phyloP scores from a whole-genome alignment of 495 filamentous ascomycete species.

The Hypomontagnella submonticulosa region DNA sequence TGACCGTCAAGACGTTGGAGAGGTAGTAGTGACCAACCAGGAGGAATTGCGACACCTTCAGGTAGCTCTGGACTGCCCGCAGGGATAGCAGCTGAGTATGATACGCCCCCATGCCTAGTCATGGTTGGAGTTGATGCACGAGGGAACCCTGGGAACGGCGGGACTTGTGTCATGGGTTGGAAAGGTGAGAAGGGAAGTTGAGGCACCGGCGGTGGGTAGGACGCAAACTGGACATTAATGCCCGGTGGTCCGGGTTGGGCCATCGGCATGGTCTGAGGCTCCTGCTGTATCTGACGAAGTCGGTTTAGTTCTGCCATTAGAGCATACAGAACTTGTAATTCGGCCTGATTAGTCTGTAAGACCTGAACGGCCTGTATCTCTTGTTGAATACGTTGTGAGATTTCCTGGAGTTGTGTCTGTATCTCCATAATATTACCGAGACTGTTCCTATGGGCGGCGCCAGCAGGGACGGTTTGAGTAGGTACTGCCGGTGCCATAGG shows the following conservation, averaged over 20 bases:
- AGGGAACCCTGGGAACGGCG: conserved; percentile 30
- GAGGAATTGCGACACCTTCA: conserved; percentile 75
- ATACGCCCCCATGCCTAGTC: conserved; percentile 55
- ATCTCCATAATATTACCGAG: conserved; percentile 50
- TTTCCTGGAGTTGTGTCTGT: conserved; percentile 67
- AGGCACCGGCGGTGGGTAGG: conserved; percentile 28
- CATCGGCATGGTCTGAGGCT: conserved; percentile 15
- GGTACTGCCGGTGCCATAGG: conserved; percentile 40
- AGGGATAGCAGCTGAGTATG: conserved; percentile 61
- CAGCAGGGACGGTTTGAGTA: conserved; percentile 39
- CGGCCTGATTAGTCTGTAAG: conserved; percentile 53
- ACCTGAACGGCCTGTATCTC: conserved; percentile 56
- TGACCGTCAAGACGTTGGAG: conserved; percentile 67
- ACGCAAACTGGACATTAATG: conserved; percentile 23
- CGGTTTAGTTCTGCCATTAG: conserved; percentile 53
- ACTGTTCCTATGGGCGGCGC: conserved; percentile 22
- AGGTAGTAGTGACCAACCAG: conserved; percentile 80
- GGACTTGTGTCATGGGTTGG: conserved; percentile 33
- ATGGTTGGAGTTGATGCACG: conserved; percentile 49
- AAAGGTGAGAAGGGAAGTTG: conserved; percentile 41
- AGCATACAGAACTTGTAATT: conserved; percentile 70
- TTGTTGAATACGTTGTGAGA: conserved; percentile 73
- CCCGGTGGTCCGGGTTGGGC: conserved; percentile 44
- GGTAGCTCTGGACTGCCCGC: conserved; percentile 76
- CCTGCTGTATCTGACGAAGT: conserved; percentile 49